Evolutionary conservation across 2,329 filamentous ascomycete species (phyloP).

Genomic region (Pezicula carpinea): DNA sequence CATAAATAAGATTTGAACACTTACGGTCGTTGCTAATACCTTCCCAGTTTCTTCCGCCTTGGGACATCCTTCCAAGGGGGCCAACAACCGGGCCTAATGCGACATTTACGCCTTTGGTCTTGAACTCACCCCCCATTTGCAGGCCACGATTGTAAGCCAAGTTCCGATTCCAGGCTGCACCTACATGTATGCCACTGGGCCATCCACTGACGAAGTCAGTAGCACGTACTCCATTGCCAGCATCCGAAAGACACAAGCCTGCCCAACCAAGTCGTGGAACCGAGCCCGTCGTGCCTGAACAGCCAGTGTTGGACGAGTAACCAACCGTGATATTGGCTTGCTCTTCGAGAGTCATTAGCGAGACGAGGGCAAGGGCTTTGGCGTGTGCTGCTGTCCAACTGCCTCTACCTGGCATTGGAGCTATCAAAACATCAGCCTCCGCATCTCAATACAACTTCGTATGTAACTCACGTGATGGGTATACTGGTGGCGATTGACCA

Average conservation of each 20-base stretch:
- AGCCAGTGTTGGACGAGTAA: constrained; percentile 37
- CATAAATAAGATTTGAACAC: background rate
- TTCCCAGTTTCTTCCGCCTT: constrained; percentile 69
- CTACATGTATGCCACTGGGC: constrained; percentile 17
- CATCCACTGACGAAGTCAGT: constrained; percentile 45
- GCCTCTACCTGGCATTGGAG: constrained; percentile 22
- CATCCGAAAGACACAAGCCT: constrained; percentile 64
- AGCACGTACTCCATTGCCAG: constrained; percentile 61
- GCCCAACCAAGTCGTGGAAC: constrained; percentile 51
- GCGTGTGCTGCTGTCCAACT: constrained; percentile 63
- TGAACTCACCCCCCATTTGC: constrained; percentile 69
- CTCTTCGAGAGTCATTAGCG: constrained; percentile 35
- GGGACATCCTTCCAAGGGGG: constrained; percentile 60
- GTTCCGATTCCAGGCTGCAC: constrained; percentile 53
- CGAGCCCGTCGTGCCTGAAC: constrained; percentile 35
- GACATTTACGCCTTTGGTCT: constrained; percentile 68
- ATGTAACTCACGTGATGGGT: constrained; percentile 27
- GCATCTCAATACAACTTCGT: background rate
- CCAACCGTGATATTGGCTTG: constrained; percentile 40
- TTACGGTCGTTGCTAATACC: constrained; percentile 31
- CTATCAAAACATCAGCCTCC: constrained; percentile 17
- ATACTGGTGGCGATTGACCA: constrained; percentile 33
- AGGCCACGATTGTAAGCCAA: constrained; percentile 62
- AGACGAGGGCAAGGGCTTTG: constrained; percentile 63
- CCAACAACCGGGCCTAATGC: constrained; percentile 62